Conservation (phyloP, 257 asterid genomes). For the Perilla frutescens region DNA sequence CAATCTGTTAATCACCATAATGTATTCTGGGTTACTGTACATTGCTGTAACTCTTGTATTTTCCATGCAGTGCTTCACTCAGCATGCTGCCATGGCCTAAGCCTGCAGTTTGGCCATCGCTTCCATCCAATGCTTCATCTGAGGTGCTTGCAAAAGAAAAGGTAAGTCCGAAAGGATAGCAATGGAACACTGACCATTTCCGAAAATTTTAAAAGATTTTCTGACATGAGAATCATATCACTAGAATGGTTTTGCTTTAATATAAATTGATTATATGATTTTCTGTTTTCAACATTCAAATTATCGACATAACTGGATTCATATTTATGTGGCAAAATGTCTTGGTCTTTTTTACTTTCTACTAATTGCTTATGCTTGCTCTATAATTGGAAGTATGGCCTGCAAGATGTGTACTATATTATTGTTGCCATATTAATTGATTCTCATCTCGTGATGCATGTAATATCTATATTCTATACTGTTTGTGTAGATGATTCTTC, state of each 20-base stretch:
- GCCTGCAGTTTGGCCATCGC: conserved; percentile 96
- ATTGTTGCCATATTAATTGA: conserved; percentile 2
- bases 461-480: conserved; percentile 21
- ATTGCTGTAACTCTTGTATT: conserved; percentile 28
- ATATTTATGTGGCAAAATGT: conserved; percentile 23
- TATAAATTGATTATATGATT: neutral
- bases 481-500: conserved; percentile 75
- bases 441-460: conserved; percentile 33
- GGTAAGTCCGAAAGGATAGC: conserved; percentile 53
- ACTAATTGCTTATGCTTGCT: conserved; percentile 6
- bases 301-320: conserved; percentile 13
- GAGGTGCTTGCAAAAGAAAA: conserved; percentile 95
- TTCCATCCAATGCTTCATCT: conserved; percentile 84
- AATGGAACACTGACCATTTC: conserved; percentile 18
- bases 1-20: conserved; percentile 8
- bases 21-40: conserved; percentile 36
- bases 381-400: conserved; percentile 9
- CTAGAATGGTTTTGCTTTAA: conserved; percentile 11
- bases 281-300: conserved; percentile 23
- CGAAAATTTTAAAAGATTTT: neutral
- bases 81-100: conserved; percentile 99
- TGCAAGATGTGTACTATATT: conserved; percentile 15
- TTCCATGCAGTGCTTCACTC: conserved; percentile 81
- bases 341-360: conserved; percentile 12
- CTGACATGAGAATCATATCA: conserved; percentile 12